Conservation (phyloP, 2,329 filamentous ascomycete genomes). For the Diaporthe aspalathi region DNA sequence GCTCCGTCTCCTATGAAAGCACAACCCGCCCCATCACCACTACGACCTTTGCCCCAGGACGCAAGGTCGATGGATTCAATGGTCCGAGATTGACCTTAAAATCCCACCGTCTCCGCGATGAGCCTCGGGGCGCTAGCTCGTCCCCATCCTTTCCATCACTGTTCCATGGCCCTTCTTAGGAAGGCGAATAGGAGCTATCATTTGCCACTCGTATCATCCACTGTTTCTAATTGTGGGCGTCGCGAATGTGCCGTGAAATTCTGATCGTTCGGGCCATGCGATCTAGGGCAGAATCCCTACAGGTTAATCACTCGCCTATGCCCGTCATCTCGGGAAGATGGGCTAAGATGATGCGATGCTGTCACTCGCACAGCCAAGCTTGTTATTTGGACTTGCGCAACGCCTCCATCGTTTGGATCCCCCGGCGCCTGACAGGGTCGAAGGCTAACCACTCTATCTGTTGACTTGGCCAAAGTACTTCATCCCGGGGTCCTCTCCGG, state of each 20-base stretch:
- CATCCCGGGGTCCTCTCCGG: slow-evolving; percentile 6
- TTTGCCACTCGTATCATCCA: slow-evolving; percentile 33
- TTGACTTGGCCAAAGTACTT: slow-evolving; percentile 20
- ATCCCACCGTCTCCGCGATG: slow-evolving; percentile 27
- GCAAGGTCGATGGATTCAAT: slow-evolving; percentile 19
- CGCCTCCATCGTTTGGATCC: slow-evolving; percentile 9
- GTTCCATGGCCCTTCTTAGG: slow-evolving; percentile 27
- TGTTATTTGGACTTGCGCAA: slow-evolving; percentile 11
- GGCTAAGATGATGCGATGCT: slow-evolving; percentile 36
- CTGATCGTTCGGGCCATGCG: slow-evolving; percentile 24
- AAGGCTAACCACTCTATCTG: slow-evolving; percentile 24
- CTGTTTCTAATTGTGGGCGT: slow-evolving; percentile 33
- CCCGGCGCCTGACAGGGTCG: slow-evolving; percentile 18
- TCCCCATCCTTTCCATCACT: slow-evolving; percentile 18
- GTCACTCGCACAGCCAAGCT: slow-evolving; percentile 25
- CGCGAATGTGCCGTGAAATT: slow-evolving; percentile 31
- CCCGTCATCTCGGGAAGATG: slow-evolving; percentile 37
- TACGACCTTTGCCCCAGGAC: slow-evolving; percentile 5
- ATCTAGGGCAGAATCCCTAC: slow-evolving; percentile 31
- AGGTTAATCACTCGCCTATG: slow-evolving; percentile 37
- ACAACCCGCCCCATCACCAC: slow-evolving; percentile 14
- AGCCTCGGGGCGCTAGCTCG: slow-evolving; percentile 13
- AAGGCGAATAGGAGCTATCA: slow-evolving; percentile 12
- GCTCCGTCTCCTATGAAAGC: slow-evolving; percentile 15
- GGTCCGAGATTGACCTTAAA: slow-evolving; percentile 28